Evolutionary conservation across 2,329 filamentous ascomycete genomes (phyloP), one percentile per base, ranked within the genome.

Genomic region (Penicillium occitanis): DNA sequence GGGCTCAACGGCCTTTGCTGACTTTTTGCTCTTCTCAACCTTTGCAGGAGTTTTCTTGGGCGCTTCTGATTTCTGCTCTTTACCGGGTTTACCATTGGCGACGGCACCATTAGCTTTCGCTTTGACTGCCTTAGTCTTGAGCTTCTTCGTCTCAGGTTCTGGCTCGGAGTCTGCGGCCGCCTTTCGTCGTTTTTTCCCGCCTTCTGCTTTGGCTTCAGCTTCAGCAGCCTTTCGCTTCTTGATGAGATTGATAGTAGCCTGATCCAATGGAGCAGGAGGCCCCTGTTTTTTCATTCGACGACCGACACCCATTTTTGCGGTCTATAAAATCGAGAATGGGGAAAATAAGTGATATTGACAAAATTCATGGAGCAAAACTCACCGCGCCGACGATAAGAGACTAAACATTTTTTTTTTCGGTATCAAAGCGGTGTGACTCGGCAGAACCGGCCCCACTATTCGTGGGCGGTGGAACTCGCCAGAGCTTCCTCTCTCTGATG

Each of bases 281-380:
- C 93, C 94, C 86, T 98, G 95, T 82, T 97, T 97, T 79, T 65
- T 67, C 90, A 97, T 96, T 74, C 93, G 92, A 77, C 93, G 91
- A 78, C 93, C 91, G 69, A 88, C 87, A 83, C 92, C 93, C 93
- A 97, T 97, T 75, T 33, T 88, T 76, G 28, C 53, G 17, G 35
- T 53, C 19, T 60, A 10, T 40, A 33, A 30, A 60, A 46, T 19
- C 5, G 7, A 5, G 17, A 10, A 28, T 6, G 55, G 11, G 53
- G n/a, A 28, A 19, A 42, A 53, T 5, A 51, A 66, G 46, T 62
- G 28, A 19, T 46, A n/a, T 3, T 60, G 14, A 30, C 14, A n/a
- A 44, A 33, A 50, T 19, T 51, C 25, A 44, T 46, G n/a, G 28
- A 62, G 25, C n/a, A 37, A 48, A 62, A 17, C 28, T 62, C 50